Evolutionary conservation across 1,284 basidiomycete genomes (phyloP).

Genomic region (Fomes fomentarius): DNA sequence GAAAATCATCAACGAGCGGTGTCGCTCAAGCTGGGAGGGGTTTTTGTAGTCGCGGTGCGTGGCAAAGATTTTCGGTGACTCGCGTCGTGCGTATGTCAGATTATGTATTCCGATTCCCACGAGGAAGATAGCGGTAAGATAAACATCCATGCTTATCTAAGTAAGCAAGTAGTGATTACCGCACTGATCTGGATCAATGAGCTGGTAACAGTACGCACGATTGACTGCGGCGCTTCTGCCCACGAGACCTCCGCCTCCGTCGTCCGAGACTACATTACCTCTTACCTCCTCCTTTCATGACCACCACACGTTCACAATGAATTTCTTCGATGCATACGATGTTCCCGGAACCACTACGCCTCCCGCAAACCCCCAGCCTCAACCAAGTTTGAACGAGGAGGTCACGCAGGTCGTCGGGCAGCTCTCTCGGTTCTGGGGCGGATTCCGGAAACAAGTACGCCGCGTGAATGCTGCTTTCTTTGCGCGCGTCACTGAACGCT

Average conservation of each 20-base stretch:
- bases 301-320: constrained; percentile 48
- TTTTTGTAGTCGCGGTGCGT: constrained; percentile 5
- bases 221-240: neutral
- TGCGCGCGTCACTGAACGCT: constrained; percentile 1
- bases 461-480: neutral
- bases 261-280: neutral
- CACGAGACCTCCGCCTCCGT: neutral
- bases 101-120: constrained; percentile 10
- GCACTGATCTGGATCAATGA: neutral
- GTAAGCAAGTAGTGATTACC: neutral
- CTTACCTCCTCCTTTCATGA: constrained; percentile 12
- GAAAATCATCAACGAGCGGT: constrained; percentile 75
- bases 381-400: constrained; percentile 81
- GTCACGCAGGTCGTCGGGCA: constrained; percentile 85
- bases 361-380: constrained; percentile 40
- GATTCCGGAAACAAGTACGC: constrained; percentile 83
- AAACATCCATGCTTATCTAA: neutral
- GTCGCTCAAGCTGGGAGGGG: constrained; percentile 29
- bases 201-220: neutral
- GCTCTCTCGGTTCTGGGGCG: constrained; percentile 87
- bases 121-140: constrained; percentile 9
- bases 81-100: constrained; percentile 17
- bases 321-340: constrained; percentile 73
- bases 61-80: constrained; percentile 22
- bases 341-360: constrained; percentile 53